These are phyloP conservation scores for Neospermospora avenae DNA, from an alignment of 2,329 filamentous ascomycete genomes.

Conservation along the genomic window DNA sequence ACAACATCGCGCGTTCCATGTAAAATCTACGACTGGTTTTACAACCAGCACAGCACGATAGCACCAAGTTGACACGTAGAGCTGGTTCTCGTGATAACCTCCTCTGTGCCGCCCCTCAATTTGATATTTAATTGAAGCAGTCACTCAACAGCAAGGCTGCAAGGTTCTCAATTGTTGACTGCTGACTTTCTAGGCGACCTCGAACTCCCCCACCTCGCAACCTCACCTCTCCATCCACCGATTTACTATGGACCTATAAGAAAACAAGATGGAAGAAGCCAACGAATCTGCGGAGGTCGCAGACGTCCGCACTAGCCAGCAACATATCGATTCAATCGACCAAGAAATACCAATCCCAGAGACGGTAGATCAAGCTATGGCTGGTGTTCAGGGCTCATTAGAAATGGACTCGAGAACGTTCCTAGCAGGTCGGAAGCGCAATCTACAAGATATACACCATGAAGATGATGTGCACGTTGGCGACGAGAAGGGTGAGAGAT, in stretches of 20 bases:
- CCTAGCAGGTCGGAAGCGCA: conserved; percentile 5
- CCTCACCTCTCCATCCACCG: neutral
- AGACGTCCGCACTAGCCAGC: neutral
- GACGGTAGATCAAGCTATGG: neutral
- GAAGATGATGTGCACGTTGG: conserved; percentile 13
- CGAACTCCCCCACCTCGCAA: neutral
- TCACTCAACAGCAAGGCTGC: neutral
- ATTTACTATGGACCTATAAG: neutral
- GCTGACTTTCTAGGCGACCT: neutral
- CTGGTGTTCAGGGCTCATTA: neutral
- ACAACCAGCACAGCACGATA: neutral
- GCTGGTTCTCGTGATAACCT: neutral
- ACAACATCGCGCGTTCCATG: neutral
- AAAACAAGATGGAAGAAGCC: neutral
- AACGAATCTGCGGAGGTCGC: neutral
- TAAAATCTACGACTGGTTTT: neutral
- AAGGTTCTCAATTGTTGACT: neutral
- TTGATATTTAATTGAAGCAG: neutral
- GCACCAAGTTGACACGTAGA: neutral
- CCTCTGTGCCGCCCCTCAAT: neutral
- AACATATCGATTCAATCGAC: neutral
- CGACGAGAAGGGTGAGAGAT: conserved; percentile 23
- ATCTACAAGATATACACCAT: neutral
- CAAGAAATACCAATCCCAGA: neutral
- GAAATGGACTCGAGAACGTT: conserved; percentile 6